Conservation (phyloP, 768 basidiomycete genomes). For the Tremella yokohamensis region DNA sequence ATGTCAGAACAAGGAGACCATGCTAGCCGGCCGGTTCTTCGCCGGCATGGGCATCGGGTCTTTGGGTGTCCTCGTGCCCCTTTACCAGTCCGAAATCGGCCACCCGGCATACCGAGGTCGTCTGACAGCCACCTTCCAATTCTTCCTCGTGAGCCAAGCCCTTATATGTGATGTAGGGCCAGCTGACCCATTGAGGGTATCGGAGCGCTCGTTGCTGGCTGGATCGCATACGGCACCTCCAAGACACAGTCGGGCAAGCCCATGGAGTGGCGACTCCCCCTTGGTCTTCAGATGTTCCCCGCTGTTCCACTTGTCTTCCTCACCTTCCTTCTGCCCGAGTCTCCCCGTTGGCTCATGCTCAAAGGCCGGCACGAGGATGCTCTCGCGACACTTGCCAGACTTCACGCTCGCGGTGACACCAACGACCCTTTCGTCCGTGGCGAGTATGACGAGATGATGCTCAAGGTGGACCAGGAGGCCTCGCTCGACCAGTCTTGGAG, state of each 20-base stretch:
- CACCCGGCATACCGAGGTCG: conserved; percentile 57
- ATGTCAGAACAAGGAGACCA: conserved; percentile 18
- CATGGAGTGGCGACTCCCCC: conserved; percentile 56
- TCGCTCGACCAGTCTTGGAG: conserved; percentile 53
- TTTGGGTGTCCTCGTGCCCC: conserved; percentile 30
- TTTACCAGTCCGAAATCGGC: conserved; percentile 63
- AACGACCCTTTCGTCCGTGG: conserved; percentile 57
- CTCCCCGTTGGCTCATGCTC: conserved; percentile 60
- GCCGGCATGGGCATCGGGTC: conserved; percentile 52
- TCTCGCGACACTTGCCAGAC: conserved; percentile 54
- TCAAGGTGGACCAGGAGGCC: conserved; percentile 44
- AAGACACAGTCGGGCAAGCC: conserved; percentile 47
- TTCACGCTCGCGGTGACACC: conserved; percentile 58
- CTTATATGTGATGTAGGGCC: too few relatives aligned
- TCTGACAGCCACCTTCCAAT: conserved; percentile 53
- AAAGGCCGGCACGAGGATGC: conserved; percentile 58
- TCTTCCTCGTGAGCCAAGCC: conserved; percentile 55
- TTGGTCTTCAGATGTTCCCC: conserved; percentile 50
- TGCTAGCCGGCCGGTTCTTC: conserved; percentile 34
- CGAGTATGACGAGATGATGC: conserved; percentile 40
- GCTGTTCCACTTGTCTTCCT: conserved; percentile 58
- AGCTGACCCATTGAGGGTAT: conserved; percentile 55
- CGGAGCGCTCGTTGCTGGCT: conserved; percentile 74
- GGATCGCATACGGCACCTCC: conserved; percentile 79
- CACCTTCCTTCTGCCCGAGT: conserved; percentile 59